Percentiles rank a stretch among this genome's conserved stretches.
phyloP scores from a whole-genome alignment of 2,329 filamentous ascomycete genomes.

The Beauveria australis region DNA sequence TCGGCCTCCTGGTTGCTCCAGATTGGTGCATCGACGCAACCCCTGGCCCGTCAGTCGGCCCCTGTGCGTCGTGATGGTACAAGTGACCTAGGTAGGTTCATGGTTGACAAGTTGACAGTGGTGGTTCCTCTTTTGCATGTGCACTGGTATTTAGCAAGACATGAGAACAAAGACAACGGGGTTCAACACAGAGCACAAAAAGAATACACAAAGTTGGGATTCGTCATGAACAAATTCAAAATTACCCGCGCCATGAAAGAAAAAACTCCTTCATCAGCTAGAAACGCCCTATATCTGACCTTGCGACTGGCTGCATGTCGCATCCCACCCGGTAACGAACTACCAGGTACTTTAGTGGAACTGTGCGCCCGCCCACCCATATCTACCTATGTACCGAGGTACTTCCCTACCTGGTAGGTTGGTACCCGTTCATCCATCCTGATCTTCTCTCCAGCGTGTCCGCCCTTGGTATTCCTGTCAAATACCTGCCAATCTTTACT shows the following conservation, averaged over 20 bases:
- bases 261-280: too few relatives aligned
- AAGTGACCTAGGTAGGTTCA: not conserved
- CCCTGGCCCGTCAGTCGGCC: not conserved
- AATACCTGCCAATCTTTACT: not conserved
- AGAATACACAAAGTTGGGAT: not conserved
- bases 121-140: not conserved
- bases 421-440: not conserved
- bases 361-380: not conserved
- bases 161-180: too few relatives aligned
- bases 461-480: not conserved
- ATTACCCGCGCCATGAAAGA: too few relatives aligned
- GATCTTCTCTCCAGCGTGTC: not conserved
- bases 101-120: not conserved
- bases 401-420: too few relatives aligned
- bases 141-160: not conserved
- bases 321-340: not conserved
- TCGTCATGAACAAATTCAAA: too few relatives aligned
- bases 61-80: not conserved
- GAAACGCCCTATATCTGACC: not conserved
- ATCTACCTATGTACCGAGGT: not conserved
- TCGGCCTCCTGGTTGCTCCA: conserved; percentile 4
- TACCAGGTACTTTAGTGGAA: not conserved
- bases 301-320: conserved; percentile 1
- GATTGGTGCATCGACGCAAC: conserved; percentile 8
- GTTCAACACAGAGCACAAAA: not conserved